Evolutionary conservation across 495 filamentous ascomycete genomes (phyloP).

Genomic region (Penicillium antarcticum): DNA sequence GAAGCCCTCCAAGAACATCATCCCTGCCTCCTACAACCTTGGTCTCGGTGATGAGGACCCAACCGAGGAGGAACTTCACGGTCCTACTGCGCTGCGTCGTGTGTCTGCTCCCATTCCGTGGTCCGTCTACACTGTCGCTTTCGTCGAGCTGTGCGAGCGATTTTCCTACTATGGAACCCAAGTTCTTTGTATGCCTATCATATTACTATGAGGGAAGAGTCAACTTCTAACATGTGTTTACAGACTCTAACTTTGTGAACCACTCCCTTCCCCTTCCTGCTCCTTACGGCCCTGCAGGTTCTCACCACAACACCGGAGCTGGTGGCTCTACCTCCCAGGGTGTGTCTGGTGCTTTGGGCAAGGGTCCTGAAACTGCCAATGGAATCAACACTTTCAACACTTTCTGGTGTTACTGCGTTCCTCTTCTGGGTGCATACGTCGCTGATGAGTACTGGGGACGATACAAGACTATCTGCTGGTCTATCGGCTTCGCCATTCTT

Average conservation of each 20-base stretch:
- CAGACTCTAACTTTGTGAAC: constrained; percentile 23
- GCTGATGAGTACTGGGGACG: constrained; percentile 72
- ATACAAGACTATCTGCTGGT: constrained; percentile 63
- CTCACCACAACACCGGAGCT: constrained; percentile 20
- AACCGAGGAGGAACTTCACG: constrained; percentile 11
- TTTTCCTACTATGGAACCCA: constrained; percentile 29
- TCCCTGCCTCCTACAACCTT: constrained; percentile 8
- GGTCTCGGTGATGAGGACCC: constrained; percentile 19
- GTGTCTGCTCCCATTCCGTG: constrained; percentile 23
- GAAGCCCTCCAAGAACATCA: constrained; percentile 14
- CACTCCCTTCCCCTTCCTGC: constrained; percentile 16
- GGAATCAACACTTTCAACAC: constrained; percentile 49
- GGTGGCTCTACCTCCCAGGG: constrained; percentile 16
- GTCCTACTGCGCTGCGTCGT: constrained; percentile 16
- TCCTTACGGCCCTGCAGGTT: constrained; percentile 17
- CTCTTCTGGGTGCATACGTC: constrained; percentile 65
- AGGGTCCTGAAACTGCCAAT: constrained; percentile 17
- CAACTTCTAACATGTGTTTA: background rate
- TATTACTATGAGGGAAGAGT: background rate
- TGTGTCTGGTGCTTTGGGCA: constrained; percentile 22
- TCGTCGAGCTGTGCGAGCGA: constrained; percentile 27
- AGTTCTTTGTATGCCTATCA: constrained; percentile 12
- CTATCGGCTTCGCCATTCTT: constrained; percentile 55
- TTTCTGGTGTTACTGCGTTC: constrained; percentile 72
- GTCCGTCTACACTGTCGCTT: constrained; percentile 22